Evolutionary conservation across 352 stramenopile species (phyloP).

Genomic region (Peronosclerospora sorghi): DNA sequence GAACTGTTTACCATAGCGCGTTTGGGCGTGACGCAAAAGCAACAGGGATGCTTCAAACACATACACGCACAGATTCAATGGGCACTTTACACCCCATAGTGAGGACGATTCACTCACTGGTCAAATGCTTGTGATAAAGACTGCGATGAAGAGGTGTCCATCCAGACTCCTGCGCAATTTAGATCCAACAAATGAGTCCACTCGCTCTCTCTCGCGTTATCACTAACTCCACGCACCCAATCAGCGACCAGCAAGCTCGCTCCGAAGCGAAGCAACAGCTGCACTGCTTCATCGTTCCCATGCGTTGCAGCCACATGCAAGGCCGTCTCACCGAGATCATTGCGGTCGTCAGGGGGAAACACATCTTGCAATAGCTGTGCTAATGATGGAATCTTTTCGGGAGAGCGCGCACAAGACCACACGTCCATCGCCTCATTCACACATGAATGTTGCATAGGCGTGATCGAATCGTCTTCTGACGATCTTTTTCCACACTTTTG

Average conservation of each 20-base stretch:
- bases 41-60: constrained; percentile 40
- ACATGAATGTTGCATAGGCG: too few species aligned
- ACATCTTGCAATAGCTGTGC: constrained; percentile 15
- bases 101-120: constrained; percentile 29
- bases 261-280: constrained; percentile 44
- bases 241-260: constrained; percentile 42
- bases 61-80: neutral
- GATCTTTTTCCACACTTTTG: too few species aligned
- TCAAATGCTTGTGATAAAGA: constrained; percentile 53
- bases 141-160: constrained; percentile 73
- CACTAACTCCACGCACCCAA: constrained; percentile 29
- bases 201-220: neutral
- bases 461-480: too few species aligned
- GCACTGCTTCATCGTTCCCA: constrained; percentile 41
- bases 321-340: constrained; percentile 61
- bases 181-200: too few species aligned
- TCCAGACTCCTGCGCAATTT: constrained; percentile 49
- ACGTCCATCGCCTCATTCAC: constrained; percentile 9
- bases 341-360: constrained; percentile 41
- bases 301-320: constrained; percentile 54
- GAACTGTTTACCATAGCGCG: constrained; percentile 36
- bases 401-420: constrained; percentile 13
- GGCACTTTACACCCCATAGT: too few species aligned
- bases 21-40: constrained; percentile 48
- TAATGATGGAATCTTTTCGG: constrained; percentile 7